Conservation (phyloP, 148 eudicot species). For the Rhododendron griersonianum region DNA sequence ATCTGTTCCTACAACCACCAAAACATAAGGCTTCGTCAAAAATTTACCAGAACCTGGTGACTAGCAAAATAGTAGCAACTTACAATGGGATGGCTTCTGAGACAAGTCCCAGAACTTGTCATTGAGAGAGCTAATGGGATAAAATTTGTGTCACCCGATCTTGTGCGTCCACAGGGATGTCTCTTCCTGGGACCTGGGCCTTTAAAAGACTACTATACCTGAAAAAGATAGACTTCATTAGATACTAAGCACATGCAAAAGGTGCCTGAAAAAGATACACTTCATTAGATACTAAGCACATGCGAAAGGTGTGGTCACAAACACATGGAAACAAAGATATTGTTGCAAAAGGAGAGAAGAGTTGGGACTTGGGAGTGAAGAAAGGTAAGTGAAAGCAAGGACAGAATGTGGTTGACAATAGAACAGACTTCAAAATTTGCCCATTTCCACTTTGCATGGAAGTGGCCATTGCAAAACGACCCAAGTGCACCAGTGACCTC, state of each 20-base stretch:
- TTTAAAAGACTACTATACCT: conserved; percentile 78
- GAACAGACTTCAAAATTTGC: neutral
- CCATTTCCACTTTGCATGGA: neutral
- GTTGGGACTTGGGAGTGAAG: neutral
- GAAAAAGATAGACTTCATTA: neutral
- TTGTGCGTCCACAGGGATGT: conserved; percentile 74
- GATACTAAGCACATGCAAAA: neutral
- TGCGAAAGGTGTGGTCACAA: neutral
- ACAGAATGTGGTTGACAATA: neutral
- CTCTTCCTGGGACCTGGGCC: conserved; percentile 87
- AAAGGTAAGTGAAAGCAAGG: neutral
- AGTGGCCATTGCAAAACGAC: neutral
- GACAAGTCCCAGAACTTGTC: neutral
- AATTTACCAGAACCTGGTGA: neutral
- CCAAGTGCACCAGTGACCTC: neutral
- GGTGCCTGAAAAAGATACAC: neutral
- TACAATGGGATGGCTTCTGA: neutral
- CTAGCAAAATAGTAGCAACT: neutral
- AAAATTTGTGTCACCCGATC: conserved; percentile 63
- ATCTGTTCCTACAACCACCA: conserved; percentile 16
- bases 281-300: too few species aligned
- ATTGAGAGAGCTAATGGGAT: conserved; percentile 21
- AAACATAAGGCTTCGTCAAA: conserved; percentile 6
- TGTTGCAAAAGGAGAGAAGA: neutral
- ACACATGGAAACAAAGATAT: neutral